Evolutionary conservation across 2,329 filamentous ascomycete species (phyloP).

Genomic region (Hypoxylon sp.): DNA sequence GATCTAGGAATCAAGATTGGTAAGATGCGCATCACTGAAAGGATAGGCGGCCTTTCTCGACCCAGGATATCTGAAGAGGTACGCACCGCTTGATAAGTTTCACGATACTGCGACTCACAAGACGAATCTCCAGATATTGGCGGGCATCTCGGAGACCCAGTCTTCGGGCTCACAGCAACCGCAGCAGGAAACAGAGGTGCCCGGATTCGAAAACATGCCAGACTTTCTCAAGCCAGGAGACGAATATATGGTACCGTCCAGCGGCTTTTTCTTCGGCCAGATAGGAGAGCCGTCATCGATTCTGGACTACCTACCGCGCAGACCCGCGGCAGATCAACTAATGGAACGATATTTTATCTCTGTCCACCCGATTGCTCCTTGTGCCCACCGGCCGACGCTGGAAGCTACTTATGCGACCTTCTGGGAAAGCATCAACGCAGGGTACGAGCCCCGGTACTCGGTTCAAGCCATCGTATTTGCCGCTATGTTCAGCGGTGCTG

Average conservation of each 20-base stretch:
- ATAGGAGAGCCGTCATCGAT: slow-evolving; percentile 57
- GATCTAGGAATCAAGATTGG: slow-evolving; percentile 77
- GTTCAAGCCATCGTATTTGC: slow-evolving; percentile 75
- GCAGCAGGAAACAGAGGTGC: slow-evolving; percentile 34
- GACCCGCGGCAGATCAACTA: slow-evolving; percentile 65
- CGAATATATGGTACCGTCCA: slow-evolving; percentile 72
- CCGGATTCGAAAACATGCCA: slow-evolving; percentile 44
- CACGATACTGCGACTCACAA: slow-evolving; percentile 7
- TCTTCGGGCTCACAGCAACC: slow-evolving; percentile 31
- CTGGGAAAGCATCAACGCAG: slow-evolving; percentile 67
- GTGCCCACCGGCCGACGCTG: slow-evolving; percentile 72
- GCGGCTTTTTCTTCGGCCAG: slow-evolving; percentile 71
- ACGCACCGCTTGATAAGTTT: slow-evolving; percentile 37
- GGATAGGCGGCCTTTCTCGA: slow-evolving; percentile 75
- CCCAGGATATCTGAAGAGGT: slow-evolving; percentile 77
- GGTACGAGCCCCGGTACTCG: slow-evolving; percentile 68
- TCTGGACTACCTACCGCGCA: slow-evolving; percentile 67
- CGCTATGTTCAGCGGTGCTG: slow-evolving; percentile 71
- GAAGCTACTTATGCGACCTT: slow-evolving; percentile 70
- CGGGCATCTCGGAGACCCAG: slow-evolving; percentile 44
- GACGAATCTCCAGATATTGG: slow-evolving; percentile 44
- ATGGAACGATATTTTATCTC: slow-evolving; percentile 72
- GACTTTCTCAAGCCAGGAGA: slow-evolving; percentile 70
- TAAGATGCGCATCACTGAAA: slow-evolving; percentile 75
- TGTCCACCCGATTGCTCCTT: slow-evolving; percentile 73